Base-by-base conservation (phyloP, 805 yeast species). In the Suhomyces kilbournensis region DNA sequence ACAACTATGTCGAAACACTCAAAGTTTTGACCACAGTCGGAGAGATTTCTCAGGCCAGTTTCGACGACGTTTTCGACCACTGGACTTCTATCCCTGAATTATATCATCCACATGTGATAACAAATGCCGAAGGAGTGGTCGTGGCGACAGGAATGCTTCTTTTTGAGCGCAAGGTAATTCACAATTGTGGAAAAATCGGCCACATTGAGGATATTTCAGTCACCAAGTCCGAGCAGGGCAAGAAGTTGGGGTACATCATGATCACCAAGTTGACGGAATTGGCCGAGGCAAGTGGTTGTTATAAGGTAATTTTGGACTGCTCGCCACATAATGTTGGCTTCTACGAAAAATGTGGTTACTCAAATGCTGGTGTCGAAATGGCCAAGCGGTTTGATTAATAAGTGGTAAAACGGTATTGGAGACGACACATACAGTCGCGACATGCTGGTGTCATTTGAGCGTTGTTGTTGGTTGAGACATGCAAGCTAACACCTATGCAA, bases 161-260 rank as follows among this genome's bases (percentile, higher is more conserved):
- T 9, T 74, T 94, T 7, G 99, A 93, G 67, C 79, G 78, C 47
- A 93, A 93, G 68, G 71, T 86, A 56, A 90, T 94, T 56, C 99
- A 93, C 69, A 81, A 74, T 39, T 84, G 94, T 66, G 96, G 96
- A 0, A 69, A 78, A 49, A 96, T 90, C 4, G 98, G 98, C 1
- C 98, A 93, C 71, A 87, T 93, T 56, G 99, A 93, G 64, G 99
- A 93, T 66, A 93, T 93, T 55, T 86, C 97, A 0, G 96, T 93
- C 3, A 77, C 83, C 17, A 65, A 67, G 28, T 71, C 77, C 17
- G 88, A 88, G 65, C 97, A 92, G 64, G 99, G 99, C 6, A 84
- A 86, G 64, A 82, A 82, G 59, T 72, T 93, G 46, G 99, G 99
- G 0, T 74, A 77, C 58, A 70, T 77, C 15, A 66, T 93, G 69